Base-by-base conservation (phyloP, 495 filamentous ascomycete genomes). In the Podospora conica region DNA sequence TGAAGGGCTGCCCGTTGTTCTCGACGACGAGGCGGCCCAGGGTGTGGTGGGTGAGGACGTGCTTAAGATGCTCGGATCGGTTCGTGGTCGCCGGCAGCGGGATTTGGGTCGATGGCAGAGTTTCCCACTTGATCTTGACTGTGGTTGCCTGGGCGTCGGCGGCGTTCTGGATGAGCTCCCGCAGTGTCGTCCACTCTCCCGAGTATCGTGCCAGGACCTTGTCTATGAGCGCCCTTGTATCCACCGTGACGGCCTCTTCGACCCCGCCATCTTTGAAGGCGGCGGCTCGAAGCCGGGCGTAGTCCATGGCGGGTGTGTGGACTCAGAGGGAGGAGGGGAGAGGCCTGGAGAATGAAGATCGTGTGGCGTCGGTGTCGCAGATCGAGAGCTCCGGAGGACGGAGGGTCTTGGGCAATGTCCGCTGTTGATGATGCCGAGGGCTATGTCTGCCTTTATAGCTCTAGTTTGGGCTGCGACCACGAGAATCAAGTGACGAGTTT, bases 231-330 rank as follows among this genome's bases (percentile, higher is more conserved):
- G 93, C 96, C 70, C 96, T 82, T 24, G 95, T 99, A 73, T 99
- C 96, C 63, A 98, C 96, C 0, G 96, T 99, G 40, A 99, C 96
- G n/a, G 95, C 96, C 74, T 97, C 93, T 71, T 97, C 95, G 65
- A 95, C 91, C 58, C 90, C 88, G 28, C 91, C 90, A 55, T 92
- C 88, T 55, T 84, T 87, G 82, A 98, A 84, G 18, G 95, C 93
- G 73, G 90, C 91, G 61, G 92, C 91, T 67, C 91, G 88, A 57
- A 98, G 83, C 68, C 88, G 87, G 71, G 88, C 88, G 73, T 91
- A 96, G 76, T 96, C 92, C 73, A 93, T 84, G 7, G 18, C 72
- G 15, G 64, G 15, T n/a, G 40, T 48, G 15, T n/a, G 7, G 1
- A 7, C 18, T 48, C 18, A 15, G 15, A 48, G 6, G 40, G 18